A percentile compares a stretch with the other conserved stretches of the same genome.
These are phyloP conservation scores for Saccharomyces jurei DNA, from an alignment of 805 yeast genomes.

Conservation along the genomic window DNA sequence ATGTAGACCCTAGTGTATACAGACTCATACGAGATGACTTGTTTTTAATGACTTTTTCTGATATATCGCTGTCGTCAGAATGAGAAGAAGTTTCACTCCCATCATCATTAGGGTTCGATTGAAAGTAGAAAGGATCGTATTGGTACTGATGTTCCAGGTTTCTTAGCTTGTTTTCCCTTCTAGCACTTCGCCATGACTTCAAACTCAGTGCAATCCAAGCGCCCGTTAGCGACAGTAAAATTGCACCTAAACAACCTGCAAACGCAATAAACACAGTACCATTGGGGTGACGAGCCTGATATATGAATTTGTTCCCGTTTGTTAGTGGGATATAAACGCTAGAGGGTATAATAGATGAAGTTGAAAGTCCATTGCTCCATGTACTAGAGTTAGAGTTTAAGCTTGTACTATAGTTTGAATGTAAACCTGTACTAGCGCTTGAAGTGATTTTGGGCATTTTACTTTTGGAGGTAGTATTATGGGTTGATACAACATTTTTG, in stretches of 20 bases:
- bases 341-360: constrained; percentile 2
- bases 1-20: constrained; percentile 27
- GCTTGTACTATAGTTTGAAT: background rate
- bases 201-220: constrained; percentile 19
- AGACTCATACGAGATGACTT: constrained; percentile 21
- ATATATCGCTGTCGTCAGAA: constrained; percentile 17
- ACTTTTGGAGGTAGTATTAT: background rate
- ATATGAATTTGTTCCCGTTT: constrained; percentile 47
- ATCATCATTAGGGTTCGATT: background rate
- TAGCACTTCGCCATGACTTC: constrained; percentile 24
- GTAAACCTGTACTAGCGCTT: background rate
- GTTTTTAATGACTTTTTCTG: constrained; percentile 19
- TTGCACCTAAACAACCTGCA: constrained; percentile 57
- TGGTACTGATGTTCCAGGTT: constrained; percentile 13
- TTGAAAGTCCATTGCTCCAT: background rate
- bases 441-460: constrained; percentile 1
- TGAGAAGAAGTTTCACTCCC: constrained; percentile 1
- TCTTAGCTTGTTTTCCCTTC: constrained; percentile 20
- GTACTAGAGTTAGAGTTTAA: background rate
- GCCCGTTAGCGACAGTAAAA: constrained; percentile 28
- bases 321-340: constrained; percentile 19
- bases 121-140: constrained; percentile 14
- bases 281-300: constrained; percentile 40
- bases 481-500: background rate
- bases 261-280: constrained; percentile 77